These are phyloP conservation scores for Lepidium campestre DNA, from an alignment of 441 rosid genomes.

Conservation along the genomic window DNA sequence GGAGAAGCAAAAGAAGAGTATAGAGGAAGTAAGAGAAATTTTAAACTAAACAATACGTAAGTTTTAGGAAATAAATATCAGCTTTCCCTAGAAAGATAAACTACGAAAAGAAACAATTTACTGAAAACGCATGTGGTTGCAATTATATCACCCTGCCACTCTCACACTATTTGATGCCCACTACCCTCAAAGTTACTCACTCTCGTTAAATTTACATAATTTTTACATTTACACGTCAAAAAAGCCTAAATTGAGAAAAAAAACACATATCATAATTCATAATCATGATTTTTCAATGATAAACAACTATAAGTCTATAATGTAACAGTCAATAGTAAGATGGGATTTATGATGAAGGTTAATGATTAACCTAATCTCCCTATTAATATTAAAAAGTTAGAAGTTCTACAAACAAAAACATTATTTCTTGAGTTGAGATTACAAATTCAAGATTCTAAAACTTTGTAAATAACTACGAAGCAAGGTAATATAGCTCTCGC, in stretches of 20 bases:
- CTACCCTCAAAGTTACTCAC: constrained; percentile 6
- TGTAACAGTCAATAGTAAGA: neutral
- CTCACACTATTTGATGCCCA: constrained; percentile 28
- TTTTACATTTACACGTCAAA: neutral
- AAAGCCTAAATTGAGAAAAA: neutral
- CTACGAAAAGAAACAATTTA: constrained; percentile 16
- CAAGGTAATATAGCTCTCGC: constrained; percentile 91
- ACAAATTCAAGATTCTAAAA: constrained; percentile 40
- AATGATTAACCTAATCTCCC: constrained; percentile 21
- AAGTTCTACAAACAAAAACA: neutral
- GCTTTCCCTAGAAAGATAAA: constrained; percentile 10
- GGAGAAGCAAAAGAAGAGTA: too few species aligned
- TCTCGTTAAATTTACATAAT: neutral
- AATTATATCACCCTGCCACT: constrained; percentile 30
- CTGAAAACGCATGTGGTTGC: constrained; percentile 28
- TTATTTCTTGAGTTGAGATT: constrained; percentile 15
- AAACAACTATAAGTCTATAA: too few species aligned
- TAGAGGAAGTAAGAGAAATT: too few species aligned
- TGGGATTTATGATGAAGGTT: constrained; percentile 8
- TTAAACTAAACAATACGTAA: neutral
- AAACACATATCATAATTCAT: neutral
- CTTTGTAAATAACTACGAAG: constrained; percentile 84
- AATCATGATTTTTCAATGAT: neutral
- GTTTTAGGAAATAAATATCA: neutral
- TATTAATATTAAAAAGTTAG: neutral